Evolutionary conservation across 352 stramenopile genomes (phyloP), one percentile per base, ranked within the genome.

Genomic region (Pythium aquatile): DNA sequence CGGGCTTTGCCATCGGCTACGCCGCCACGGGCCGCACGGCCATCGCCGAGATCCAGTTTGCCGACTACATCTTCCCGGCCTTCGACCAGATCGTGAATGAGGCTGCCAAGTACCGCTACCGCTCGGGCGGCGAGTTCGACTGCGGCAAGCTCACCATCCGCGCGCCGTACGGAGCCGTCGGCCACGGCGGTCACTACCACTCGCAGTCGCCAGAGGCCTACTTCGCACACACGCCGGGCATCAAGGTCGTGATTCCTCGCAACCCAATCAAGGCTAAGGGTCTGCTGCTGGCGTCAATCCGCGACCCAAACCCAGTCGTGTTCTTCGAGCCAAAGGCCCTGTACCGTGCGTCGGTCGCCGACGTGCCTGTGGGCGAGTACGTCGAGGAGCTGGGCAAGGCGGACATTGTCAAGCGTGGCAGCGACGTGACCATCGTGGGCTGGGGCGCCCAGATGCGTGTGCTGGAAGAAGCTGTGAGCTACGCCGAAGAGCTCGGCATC

Each of bases 281-380:
- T 1, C 76, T 99, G 44, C 78, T 99, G 37, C 76, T 99, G 3
- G 89, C 93, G 35, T 96, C 91, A 3, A 98, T 99, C 73, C 82
- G 97, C 26, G 96, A 98, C 69, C 94, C 93, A 11, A 98, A 99
- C 73, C 97, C 97, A 0, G 96, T 99, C 4, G 72, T 99, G 6
- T 99, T 99, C 75, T 88, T 99, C 44, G 97, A 99, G 73, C 97
- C 97, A 3, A 99, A 99, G 78, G 90, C 95, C 52, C 78, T 99
- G n/a, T 99, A 99, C 74, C 87, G 96, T 55, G 91, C 96, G 32
- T 90, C 95, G 10, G 97, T 99, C 2, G 96, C 91, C 68, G 93
- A 99, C 42, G 96, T 99, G 13, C 96, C 96, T 13, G 83, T 98
- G 10, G 96, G 87, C 10, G 97, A 99, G 54, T 99, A 98, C 72